A percentile compares a stretch with the other conserved stretches of the same genome.
Conservation (phyloP, 768 basidiomycete genomes). For the Podaxis carcinomalis region DNA sequence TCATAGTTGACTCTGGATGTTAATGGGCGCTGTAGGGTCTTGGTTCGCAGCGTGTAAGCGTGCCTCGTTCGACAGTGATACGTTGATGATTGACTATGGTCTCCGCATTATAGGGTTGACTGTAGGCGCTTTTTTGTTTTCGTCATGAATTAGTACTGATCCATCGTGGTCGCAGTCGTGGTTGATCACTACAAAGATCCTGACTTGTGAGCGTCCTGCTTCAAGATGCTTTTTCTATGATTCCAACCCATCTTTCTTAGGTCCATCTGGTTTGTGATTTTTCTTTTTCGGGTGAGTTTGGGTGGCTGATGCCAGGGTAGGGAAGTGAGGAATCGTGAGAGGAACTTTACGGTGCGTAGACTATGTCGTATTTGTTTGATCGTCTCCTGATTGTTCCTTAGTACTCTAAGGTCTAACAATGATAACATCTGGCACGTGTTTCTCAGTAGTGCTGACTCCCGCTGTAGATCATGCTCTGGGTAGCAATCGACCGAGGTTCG, state of each 20-base stretch:
- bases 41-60: slow-evolving; percentile 72
- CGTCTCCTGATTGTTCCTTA: slow-evolving; percentile 19
- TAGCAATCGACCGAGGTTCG: slow-evolving; percentile 86
- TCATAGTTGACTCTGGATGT: neutral
- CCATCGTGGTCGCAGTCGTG: slow-evolving; percentile 45
- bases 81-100: neutral
- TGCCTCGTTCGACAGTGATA: neutral
- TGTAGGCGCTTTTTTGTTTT: slow-evolving; percentile 39
- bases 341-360: slow-evolving; percentile 73
- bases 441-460: slow-evolving; percentile 10
- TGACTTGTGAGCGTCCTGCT: slow-evolving; percentile 61
- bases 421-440: neutral
- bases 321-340: slow-evolving; percentile 86
- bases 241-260: slow-evolving; percentile 28
- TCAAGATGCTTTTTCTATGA: neutral
- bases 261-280: slow-evolving; percentile 69
- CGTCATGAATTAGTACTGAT: neutral
- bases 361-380: neutral
- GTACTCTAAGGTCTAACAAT: slow-evolving; percentile 68
- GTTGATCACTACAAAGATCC: slow-evolving; percentile 67
- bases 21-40: slow-evolving; percentile 39
- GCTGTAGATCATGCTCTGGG: slow-evolving; percentile 87
- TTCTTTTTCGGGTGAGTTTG: neutral
- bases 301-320: slow-evolving; percentile 29
- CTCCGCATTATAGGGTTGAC: slow-evolving; percentile 48